Percentiles rank a stretch among this genome's conserved stretches.
phyloP scores from a whole-genome alignment of 2,329 filamentous ascomycete genomes.

The Xylaria arbuscula region DNA sequence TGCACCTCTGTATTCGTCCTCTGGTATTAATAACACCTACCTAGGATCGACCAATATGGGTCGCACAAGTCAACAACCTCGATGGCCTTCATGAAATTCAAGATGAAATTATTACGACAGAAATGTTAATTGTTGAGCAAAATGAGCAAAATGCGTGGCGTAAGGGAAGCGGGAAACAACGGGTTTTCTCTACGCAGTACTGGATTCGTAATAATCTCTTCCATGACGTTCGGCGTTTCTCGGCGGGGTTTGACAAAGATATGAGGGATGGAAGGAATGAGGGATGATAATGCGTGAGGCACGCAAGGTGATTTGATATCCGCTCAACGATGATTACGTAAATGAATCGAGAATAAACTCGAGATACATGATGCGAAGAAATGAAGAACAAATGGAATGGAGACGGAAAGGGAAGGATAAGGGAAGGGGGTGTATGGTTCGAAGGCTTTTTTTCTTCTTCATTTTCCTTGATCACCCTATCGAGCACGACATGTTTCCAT shows the following conservation, averaged over 20 bases:
- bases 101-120: conserved; percentile 23
- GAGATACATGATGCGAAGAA: conserved; percentile 26
- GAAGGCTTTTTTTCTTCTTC: conserved; percentile 13
- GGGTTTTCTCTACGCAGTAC: conserved; percentile 32
- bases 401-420: conserved; percentile 22
- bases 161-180: conserved; percentile 35
- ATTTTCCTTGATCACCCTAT: neutral
- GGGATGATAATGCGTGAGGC: conserved; percentile 20
- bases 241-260: conserved; percentile 24
- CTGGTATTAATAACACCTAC: conserved; percentile 45
- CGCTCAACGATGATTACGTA: conserved; percentile 25
- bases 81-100: conserved; percentile 44
- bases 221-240: conserved; percentile 35
- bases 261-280: conserved; percentile 25
- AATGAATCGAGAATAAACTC: conserved; percentile 25
- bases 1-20: conserved; percentile 46
- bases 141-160: conserved; percentile 36
- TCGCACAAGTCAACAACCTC: conserved; percentile 45
- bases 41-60: conserved; percentile 44
- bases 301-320: conserved; percentile 15
- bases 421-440: conserved; percentile 23
- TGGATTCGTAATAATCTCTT: conserved; percentile 28
- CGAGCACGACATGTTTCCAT: conserved; percentile 10
- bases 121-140: conserved; percentile 27
- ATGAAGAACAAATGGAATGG: conserved; percentile 31